Conservation (phyloP, 352 stramenopile species). For the Phytophthora pistaciae region DNA sequence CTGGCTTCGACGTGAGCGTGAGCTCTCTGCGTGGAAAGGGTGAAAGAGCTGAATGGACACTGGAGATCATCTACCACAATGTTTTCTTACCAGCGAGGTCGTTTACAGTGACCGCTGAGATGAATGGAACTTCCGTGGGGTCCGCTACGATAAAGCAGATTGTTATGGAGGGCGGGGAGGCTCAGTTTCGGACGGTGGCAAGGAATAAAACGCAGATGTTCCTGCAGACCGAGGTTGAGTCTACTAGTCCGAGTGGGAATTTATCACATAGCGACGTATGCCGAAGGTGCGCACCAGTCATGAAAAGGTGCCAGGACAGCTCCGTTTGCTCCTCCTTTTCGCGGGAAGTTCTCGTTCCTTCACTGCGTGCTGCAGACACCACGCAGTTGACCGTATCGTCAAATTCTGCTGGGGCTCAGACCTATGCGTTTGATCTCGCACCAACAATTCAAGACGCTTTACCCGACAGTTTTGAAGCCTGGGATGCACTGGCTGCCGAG, state of each 20-base stretch:
- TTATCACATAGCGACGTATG: not conserved
- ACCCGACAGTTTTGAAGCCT: not conserved
- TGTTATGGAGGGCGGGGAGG: constrained; percentile 21
- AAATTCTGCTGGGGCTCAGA: not conserved
- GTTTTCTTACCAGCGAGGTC: constrained; percentile 10
- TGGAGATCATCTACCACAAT: constrained; percentile 27
- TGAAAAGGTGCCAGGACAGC: not conserved
- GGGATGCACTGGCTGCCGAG: not conserved
- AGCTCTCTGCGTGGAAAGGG: not conserved
- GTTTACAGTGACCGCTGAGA: constrained; percentile 8
- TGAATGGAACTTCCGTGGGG: constrained; percentile 1
- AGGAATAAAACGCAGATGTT: constrained; percentile 13
- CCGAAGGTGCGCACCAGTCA: not conserved
- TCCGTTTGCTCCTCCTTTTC: not conserved
- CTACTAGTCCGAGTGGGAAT: not conserved
- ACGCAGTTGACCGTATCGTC: not conserved
- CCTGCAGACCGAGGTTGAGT: not conserved
- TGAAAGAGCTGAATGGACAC: constrained; percentile 7
- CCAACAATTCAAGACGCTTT: not conserved
- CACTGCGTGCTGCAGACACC: not conserved
- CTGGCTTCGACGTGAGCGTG: not conserved
- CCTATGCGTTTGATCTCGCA: not conserved
- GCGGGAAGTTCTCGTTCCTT: not conserved
- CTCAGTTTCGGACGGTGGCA: constrained; percentile 13
- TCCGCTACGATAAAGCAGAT: constrained; percentile 13